These are phyloP conservation scores for Ogataea saltuana DNA, from an alignment of 805 yeast genomes.

Conservation along the genomic window DNA sequence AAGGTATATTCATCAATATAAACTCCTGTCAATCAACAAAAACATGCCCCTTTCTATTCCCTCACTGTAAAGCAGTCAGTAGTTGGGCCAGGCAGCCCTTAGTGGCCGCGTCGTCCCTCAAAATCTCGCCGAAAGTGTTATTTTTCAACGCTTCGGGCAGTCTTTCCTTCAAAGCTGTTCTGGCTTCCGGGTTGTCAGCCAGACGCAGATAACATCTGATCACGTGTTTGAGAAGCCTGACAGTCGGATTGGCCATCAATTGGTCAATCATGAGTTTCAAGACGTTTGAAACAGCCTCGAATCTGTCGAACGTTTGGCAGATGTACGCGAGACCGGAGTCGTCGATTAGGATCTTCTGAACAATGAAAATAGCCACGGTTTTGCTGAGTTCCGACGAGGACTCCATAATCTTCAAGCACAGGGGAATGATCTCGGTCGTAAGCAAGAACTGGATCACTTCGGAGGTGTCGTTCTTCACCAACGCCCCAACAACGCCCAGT, in stretches of 20 bases:
- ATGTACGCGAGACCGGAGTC: constrained; percentile 89
- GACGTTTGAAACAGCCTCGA: constrained; percentile 90
- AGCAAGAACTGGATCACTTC: constrained; percentile 89
- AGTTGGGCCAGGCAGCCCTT: constrained; percentile 85
- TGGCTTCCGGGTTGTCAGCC: constrained; percentile 86
- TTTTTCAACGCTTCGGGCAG: constrained; percentile 87
- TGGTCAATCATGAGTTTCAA: constrained; percentile 85
- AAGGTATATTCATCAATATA: not conserved
- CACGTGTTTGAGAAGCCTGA: constrained; percentile 86
- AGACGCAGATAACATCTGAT: constrained; percentile 90
- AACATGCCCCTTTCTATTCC: not conserved
- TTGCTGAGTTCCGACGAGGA: constrained; percentile 90
- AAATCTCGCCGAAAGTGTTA: constrained; percentile 75
- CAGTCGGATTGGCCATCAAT: constrained; percentile 71
- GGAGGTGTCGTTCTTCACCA: constrained; percentile 93
- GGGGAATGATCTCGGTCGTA: constrained; percentile 95
- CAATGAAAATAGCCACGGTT: constrained; percentile 94
- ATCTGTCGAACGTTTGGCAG: constrained; percentile 93
- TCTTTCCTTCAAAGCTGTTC: constrained; percentile 78
- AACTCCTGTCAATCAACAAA: not conserved
- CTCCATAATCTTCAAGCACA: constrained; percentile 94
- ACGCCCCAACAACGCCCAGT: constrained; percentile 94
- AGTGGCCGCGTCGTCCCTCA: constrained; percentile 86
- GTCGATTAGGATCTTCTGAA: constrained; percentile 89
- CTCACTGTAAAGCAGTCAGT: constrained; percentile 44